Conservation (phyloP, 2,329 filamentous ascomycete genomes). For the Macrophomina pseudophaseolina region DNA sequence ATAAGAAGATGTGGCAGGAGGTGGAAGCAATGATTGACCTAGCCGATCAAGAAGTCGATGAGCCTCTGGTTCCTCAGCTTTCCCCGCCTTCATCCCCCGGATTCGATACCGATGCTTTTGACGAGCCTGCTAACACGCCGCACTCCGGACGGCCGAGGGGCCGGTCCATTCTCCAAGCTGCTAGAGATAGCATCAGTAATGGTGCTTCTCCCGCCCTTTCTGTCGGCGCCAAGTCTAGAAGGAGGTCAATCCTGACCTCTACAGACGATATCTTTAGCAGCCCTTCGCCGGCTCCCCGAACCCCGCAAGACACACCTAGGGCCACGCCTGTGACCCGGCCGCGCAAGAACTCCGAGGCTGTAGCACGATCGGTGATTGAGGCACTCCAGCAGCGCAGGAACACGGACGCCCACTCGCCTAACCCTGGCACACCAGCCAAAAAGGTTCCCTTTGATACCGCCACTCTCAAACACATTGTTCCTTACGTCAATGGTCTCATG, state of each 20-base stretch:
- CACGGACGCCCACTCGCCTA: conserved; percentile 34
- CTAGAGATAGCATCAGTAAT: conserved; percentile 12
- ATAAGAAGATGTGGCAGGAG: conserved; percentile 73
- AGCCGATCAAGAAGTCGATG: conserved; percentile 70
- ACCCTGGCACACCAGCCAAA: conserved; percentile 43
- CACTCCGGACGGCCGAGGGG: neutral
- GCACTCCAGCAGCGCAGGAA: conserved; percentile 59
- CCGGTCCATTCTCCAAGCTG: conserved; percentile 13
- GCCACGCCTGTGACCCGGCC: conserved; percentile 50
- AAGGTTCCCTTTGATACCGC: conserved; percentile 72
- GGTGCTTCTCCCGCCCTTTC: conserved; percentile 17
- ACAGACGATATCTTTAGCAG: conserved; percentile 43
- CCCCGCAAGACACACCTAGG: conserved; percentile 36
- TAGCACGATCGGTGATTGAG: conserved; percentile 67
- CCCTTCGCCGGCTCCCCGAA: conserved; percentile 36
- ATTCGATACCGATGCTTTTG: conserved; percentile 64
- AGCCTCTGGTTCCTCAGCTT: conserved; percentile 57
- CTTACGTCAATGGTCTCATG: conserved; percentile 55
- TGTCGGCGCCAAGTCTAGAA: conserved; percentile 24
- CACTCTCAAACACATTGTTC: conserved; percentile 66
- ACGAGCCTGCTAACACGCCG: conserved; percentile 46
- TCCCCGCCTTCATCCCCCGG: conserved; percentile 63
- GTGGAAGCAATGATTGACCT: conserved; percentile 86
- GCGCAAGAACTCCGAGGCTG: conserved; percentile 61
- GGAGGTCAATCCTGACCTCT: conserved; percentile 42